These are phyloP conservation scores for Chlorella sp. DNA, from an alignment of 139 green algal species.

Conservation along the genomic window DNA sequence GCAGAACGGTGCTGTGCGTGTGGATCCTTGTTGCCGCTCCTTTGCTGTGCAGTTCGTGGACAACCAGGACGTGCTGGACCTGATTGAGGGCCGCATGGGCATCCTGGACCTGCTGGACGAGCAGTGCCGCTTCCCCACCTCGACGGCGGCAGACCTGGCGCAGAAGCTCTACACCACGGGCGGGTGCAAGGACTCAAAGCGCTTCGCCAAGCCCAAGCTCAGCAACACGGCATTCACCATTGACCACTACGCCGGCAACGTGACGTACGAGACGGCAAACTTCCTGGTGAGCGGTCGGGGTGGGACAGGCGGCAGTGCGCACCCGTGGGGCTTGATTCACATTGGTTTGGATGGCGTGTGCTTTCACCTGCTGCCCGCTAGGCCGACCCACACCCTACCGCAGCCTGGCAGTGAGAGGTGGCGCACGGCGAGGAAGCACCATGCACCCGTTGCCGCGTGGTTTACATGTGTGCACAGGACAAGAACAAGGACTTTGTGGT, in stretches of 20 bases:
- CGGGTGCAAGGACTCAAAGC: constrained; percentile 42
- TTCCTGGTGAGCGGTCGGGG: constrained; percentile 76
- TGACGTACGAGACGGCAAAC: constrained; percentile 72
- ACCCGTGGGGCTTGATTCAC: too few species aligned
- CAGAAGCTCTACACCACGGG: constrained; percentile 71
- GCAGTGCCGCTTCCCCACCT: constrained; percentile 56
- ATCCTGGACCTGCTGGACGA: constrained; percentile 95
- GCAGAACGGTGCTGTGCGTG: too few species aligned
- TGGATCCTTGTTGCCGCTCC: too few species aligned
- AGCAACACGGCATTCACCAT: constrained; percentile 85
- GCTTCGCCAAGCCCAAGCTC: constrained; percentile 89
- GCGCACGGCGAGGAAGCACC: too few species aligned
- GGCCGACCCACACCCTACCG: too few species aligned
- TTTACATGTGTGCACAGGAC: constrained; percentile 3
- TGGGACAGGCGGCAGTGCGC: too few species aligned
- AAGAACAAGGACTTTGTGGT: constrained; percentile 90
- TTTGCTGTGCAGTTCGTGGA: constrained; percentile 85
- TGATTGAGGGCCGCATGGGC: constrained; percentile 87
- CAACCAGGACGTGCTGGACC: constrained; percentile 97
- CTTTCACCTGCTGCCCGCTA: neutral
- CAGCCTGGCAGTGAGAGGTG: too few species aligned
- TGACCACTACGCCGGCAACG: constrained; percentile 87
- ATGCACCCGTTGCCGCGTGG: too few species aligned
- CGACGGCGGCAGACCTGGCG: constrained; percentile 20
- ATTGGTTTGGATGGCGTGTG: constrained; percentile 14